Evolutionary conservation across 176 grass and related monocot genomes (phyloP).

Genomic region (Cocos nucifera): DNA sequence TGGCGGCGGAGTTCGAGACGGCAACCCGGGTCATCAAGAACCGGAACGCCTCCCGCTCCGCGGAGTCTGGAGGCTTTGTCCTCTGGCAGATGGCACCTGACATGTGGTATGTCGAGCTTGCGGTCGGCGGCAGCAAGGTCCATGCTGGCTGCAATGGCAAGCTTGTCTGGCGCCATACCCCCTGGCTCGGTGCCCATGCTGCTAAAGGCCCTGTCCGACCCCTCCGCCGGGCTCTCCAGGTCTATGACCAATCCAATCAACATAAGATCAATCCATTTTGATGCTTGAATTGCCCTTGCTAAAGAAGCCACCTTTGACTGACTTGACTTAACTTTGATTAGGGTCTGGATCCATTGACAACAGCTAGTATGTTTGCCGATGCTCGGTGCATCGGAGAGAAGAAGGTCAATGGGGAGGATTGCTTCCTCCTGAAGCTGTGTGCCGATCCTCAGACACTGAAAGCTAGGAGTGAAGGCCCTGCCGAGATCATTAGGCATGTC

Average conservation of each 20-base stretch:
- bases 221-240: slow-evolving; percentile 20
- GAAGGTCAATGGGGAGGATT: slow-evolving; percentile 12
- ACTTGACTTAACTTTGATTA: not conserved
- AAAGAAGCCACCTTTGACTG: not conserved
- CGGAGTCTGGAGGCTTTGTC: slow-evolving; percentile 16
- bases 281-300: not conserved
- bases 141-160: slow-evolving; percentile 18
- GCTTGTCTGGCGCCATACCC: slow-evolving; percentile 16
- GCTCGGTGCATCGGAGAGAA: slow-evolving; percentile 15
- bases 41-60: not conserved
- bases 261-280: not conserved
- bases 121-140: slow-evolving; percentile 7
- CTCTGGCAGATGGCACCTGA: slow-evolving; percentile 23
- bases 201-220: slow-evolving; percentile 17
- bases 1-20: slow-evolving; percentile 13
- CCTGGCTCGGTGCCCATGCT: slow-evolving; percentile 15
- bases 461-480: slow-evolving; percentile 16
- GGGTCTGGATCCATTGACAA: slow-evolving; percentile 20
- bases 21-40: slow-evolving; percentile 11
- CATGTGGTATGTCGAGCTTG: slow-evolving; percentile 19
- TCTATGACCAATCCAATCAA: not conserved
- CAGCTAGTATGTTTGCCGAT: slow-evolving; percentile 17
- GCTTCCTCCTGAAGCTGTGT: slow-evolving; percentile 20
- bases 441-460: slow-evolving; percentile 10
- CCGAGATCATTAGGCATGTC: slow-evolving; percentile 19